A percentile compares a stretch with the other conserved stretches of the same genome.
These are phyloP conservation scores for Cyberlindnera maclurae DNA, from an alignment of 805 yeast genomes.

Conservation along the genomic window DNA sequence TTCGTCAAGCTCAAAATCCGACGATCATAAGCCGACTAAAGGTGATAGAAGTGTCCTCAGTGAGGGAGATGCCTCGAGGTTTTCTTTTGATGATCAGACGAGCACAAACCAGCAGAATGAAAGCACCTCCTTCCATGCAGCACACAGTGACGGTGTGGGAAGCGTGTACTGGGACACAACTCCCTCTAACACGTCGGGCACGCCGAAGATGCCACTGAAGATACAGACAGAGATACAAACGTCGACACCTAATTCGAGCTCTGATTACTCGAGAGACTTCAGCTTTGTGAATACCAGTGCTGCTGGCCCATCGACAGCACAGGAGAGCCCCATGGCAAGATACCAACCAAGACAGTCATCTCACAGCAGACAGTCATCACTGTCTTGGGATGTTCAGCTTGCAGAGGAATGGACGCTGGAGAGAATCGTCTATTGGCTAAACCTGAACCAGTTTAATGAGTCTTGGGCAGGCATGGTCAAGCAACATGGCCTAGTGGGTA, in stretches of 20 bases:
- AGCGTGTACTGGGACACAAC: conserved; percentile 16
- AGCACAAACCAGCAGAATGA: background rate
- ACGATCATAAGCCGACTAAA: conserved; percentile 2
- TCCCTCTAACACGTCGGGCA: conserved; percentile 8
- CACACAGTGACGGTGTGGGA: conserved; percentile 10
- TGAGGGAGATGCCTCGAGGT: conserved; percentile 13
- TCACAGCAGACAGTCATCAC: conserved; percentile 21
- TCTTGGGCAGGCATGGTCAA: conserved; percentile 67
- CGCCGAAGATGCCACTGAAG: conserved; percentile 13
- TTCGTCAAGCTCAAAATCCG: conserved; percentile 8
- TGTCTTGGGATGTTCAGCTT: conserved; percentile 43
- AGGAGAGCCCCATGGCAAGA: conserved; percentile 9
- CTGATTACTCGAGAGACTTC: conserved; percentile 15
- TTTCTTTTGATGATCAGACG: conserved; percentile 11
- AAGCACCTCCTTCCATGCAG: conserved; percentile 17
- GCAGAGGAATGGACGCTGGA: conserved; percentile 66
- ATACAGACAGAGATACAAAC: conserved; percentile 10
- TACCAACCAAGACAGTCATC: conserved; percentile 3
- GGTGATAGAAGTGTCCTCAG: conserved; percentile 6
- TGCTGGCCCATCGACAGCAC: background rate
- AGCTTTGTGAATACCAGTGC: conserved; percentile 22
- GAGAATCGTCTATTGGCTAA: conserved; percentile 66
- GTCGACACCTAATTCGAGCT: conserved; percentile 8
- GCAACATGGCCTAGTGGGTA: conserved; percentile 50
- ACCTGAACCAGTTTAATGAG: conserved; percentile 56